Evolutionary conservation across 225 moss, liverwort and hornwort genomes (phyloP), one percentile per base, ranked within the genome.

Genomic region (Physcomitrium patens): DNA sequence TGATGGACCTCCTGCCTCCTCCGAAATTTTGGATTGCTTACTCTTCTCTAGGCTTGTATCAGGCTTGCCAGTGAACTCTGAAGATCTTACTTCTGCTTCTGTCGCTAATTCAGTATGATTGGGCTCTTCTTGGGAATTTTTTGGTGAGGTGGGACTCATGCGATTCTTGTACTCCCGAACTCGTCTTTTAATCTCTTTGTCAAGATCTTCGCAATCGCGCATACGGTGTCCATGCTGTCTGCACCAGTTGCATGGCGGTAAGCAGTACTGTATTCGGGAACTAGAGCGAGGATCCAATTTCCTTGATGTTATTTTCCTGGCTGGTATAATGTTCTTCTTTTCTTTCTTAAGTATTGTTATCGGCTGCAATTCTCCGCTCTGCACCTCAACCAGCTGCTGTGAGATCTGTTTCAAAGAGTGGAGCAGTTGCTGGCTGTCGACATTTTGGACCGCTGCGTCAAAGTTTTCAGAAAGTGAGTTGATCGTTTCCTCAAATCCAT

Each of bases 121-220:
- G 9, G 47, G 12, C 71, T 70, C 71, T 24, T 62, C 78, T n/a
- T 22, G 57, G 31, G 82, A 16, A 44, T 19, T 28, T 42, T 74
- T 18, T 37, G 31, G 31, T 37, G 31, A 37, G 31, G 4, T 37
- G 31, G 31, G 31, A 27, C 49, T 42, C 8, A 71, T 28, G 5
- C 61, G 67, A 56, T n/a, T 72, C 76, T 79, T 76, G 72, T 68
- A 72, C 56, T 76, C 76, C 9, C 72, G 22, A 28, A 72, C 76
- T 18, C 63, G 68, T 49, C 48, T 11, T 11, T 11, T 15, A 49
- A 49, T 49, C 48, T 49, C 48, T 15, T 11, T 11, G 2, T 49
- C 74, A 15, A 68, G 52, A 53, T 73, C 68, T n/a, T 67, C 28
- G 52, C 79, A 79, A 28, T 73, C 79, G 14, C 73, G 65, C 67